These are phyloP conservation scores for Termitomyces eurrhizus DNA, from an alignment of 768 basidiomycete genomes.

Conservation along the genomic window DNA sequence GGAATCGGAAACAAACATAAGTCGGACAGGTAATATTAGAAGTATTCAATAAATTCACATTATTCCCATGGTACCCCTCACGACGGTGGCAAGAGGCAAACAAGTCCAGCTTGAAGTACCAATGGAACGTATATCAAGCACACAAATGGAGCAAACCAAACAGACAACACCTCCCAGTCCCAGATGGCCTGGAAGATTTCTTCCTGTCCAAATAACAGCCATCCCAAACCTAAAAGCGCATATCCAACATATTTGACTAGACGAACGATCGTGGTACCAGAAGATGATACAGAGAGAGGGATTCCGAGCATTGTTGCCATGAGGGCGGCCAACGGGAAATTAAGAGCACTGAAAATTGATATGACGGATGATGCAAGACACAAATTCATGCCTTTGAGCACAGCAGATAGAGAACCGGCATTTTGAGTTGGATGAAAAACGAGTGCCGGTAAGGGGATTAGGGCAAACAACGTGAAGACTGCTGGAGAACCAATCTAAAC, in stretches of 20 bases:
- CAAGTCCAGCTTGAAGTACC: constrained; percentile 65
- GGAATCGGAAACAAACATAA: background rate
- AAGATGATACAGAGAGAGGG: constrained; percentile 51
- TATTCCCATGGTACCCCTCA: background rate
- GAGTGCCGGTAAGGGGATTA: constrained; percentile 31
- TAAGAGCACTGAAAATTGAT: constrained; percentile 81
- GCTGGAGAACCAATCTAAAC: constrained; percentile 21
- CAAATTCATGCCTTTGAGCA: constrained; percentile 73
- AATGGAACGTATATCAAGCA: constrained; percentile 78
- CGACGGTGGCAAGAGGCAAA: constrained; percentile 38
- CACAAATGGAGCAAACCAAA: constrained; percentile 82
- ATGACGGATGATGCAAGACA: constrained; percentile 85
- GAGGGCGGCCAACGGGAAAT: constrained; percentile 83
- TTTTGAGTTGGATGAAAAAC: constrained; percentile 20
- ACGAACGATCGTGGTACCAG: constrained; percentile 20
- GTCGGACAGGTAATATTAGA: background rate
- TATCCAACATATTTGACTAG: constrained; percentile 35
- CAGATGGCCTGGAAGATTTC: constrained; percentile 53
- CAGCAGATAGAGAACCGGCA: constrained; percentile 35
- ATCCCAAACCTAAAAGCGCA: constrained; percentile 48
- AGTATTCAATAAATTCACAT: background rate
- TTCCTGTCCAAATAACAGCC: constrained; percentile 45
- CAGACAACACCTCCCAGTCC: constrained; percentile 76
- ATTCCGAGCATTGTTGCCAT: constrained; percentile 63
- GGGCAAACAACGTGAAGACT: constrained; percentile 26